Evolutionary conservation across 2,329 filamentous ascomycete species (phyloP), one percentile per base, ranked within the genome.

Genomic region (Aureobasidium musti): DNA sequence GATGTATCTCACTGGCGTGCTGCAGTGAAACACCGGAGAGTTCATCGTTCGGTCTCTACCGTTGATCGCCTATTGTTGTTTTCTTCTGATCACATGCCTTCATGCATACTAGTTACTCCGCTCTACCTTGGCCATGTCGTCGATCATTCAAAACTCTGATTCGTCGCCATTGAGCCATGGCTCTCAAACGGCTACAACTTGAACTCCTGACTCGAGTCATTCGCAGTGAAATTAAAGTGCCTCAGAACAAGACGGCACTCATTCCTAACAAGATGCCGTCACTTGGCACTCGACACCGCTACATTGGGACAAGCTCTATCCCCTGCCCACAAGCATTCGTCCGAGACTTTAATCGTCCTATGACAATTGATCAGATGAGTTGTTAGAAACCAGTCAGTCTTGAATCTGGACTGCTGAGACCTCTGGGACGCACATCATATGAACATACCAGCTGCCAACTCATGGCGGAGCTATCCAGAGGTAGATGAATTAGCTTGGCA

Each of bases 191-290:
- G 10, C 26, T 60, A 37, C 14, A 47, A 23, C 41, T 49, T 61
- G 43, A n/a, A 21, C 57, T 61, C 33, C 59, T 63, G 59, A 63
- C 59, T 63, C 13, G 14, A 49, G 59, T 63, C 59, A 63, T 63
- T 52, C 59, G 45, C 17, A 10, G 45, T 35, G 45, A 52, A 52
- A 63, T 63, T 41, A 45, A 52, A 63, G 59, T 50, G 59, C 43
- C 43, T 49, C n/a, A 35, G 41, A 37, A 28, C 13, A 23, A 63
- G 30, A 52, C 14, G 45, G 45, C 59, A 63, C 45, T 63, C 59
- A 52, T 63, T 63, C 59, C 59, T 63, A 45, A 63, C 57, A 47
- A 63, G 7, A 39, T 52, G 45, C 59, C 43, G 14, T 63, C 35
- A 41, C 59, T 63, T 63, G 59, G 59, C 59, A 41, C 45, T 39